A percentile compares a stretch with the other conserved stretches of the same genome.
phyloP scores from a whole-genome alignment of 1,284 basidiomycete genomes.

The Anthracocystis walkeri region DNA sequence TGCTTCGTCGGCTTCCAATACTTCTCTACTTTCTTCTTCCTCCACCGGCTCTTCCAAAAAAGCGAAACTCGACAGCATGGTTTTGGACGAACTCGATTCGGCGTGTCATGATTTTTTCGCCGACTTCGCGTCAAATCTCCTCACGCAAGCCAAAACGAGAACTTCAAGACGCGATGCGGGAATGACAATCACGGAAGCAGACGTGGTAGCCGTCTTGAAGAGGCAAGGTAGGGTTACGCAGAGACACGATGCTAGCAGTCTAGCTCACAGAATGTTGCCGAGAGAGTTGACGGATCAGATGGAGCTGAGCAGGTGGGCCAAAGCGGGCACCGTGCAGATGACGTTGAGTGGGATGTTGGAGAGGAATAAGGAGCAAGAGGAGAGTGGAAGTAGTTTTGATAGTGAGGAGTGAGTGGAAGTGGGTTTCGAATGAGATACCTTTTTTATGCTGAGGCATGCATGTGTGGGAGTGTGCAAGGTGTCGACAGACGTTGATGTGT shows the following conservation, averaged over 20 bases:
- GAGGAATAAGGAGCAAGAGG: not conserved
- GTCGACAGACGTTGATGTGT: too few relatives aligned
- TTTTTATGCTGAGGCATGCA: too few relatives aligned
- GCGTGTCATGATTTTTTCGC: slow-evolving; percentile 45
- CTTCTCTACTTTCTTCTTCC: slow-evolving; percentile 16
- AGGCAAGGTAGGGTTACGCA: slow-evolving; percentile 44
- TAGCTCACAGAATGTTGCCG: slow-evolving; percentile 42
- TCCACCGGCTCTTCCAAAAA: slow-evolving; percentile 8
- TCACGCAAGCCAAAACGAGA: slow-evolving; percentile 25
- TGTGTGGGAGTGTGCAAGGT: too few relatives aligned
- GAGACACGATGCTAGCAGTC: slow-evolving; percentile 28
- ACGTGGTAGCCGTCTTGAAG: slow-evolving; percentile 42
- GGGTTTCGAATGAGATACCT: too few relatives aligned
- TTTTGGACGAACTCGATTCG: slow-evolving; percentile 43
- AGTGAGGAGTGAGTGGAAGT: too few relatives aligned
- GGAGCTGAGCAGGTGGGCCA: slow-evolving; percentile 44
- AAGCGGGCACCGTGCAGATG: slow-evolving; percentile 37
- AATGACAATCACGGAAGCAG: slow-evolving; percentile 34
- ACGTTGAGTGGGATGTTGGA: slow-evolving; percentile 27
- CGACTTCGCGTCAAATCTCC: slow-evolving; percentile 29
- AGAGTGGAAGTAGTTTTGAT: slow-evolving; percentile 4
- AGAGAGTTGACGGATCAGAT: slow-evolving; percentile 51
- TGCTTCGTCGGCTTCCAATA: slow-evolving; percentile 3
- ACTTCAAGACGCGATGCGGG: not conserved
- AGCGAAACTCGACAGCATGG: slow-evolving; percentile 31